These are phyloP conservation scores for Vitis hybrid DNA, from an alignment of 177 flowering plant genomes.

Conservation along the genomic window DNA sequence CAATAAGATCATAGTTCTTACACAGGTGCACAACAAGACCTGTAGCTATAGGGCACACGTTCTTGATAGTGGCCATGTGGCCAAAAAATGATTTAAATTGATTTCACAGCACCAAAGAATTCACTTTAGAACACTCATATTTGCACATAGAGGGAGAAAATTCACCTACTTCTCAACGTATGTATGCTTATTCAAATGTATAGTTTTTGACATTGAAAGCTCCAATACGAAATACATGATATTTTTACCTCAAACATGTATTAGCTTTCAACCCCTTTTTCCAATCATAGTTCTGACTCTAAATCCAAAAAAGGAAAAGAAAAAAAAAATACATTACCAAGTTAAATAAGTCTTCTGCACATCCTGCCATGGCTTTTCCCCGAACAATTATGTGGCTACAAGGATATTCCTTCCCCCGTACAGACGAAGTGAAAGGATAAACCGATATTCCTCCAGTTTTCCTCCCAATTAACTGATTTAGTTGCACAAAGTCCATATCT, in stretches of 20 bases:
- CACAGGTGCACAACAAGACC: background rate
- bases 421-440: conserved; percentile 86
- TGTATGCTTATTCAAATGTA: too few species aligned
- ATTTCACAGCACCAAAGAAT: too few species aligned
- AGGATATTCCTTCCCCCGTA: conserved; percentile 69
- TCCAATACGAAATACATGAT: too few species aligned
- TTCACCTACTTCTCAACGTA: too few species aligned
- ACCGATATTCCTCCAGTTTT: conserved; percentile 99
- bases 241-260: too few species aligned
- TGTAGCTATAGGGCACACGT: background rate
- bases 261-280: too few species aligned
- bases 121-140: too few species aligned
- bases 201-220: too few species aligned
- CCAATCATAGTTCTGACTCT: background rate
- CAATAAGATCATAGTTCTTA: background rate
- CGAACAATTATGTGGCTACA: conserved; percentile 80
- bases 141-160: too few species aligned
- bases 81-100: background rate
- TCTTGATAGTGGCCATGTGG: background rate
- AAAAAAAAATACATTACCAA: conserved; percentile 48
- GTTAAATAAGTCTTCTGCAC: conserved; percentile 83
- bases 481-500: conserved; percentile 89
- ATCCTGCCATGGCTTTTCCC: conserved; percentile 96
- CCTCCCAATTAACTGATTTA: conserved; percentile 95
- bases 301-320: background rate